Base-by-base conservation (phyloP, 352 stramenopile genomes). In the Albugo laibachii region DNA sequence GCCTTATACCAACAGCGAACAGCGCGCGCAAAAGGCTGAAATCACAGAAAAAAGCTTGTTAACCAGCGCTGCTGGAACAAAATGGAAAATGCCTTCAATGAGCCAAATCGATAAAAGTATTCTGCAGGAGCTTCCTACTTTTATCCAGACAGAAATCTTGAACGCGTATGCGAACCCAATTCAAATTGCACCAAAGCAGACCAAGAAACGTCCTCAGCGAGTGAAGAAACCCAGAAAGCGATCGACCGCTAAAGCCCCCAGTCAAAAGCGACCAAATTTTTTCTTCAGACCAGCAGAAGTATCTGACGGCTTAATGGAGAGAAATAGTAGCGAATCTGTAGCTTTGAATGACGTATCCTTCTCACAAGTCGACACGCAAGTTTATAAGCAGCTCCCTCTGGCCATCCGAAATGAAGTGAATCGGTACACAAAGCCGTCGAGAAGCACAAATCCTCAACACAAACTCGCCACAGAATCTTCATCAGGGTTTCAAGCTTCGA, bases 341-440 rank as follows among this genome's bases (percentile, higher is more conserved):
- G 56, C 66, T 1, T 52, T 88, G 3, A 62, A 88, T 47, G 70
- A 84, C 34, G 74, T 85, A 45, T 62, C 55, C 11, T 62, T 85
- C 50, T 91, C 78, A 3, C 78, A 88, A 62, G 65, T 91, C 2
- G 78, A 91, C 44, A 62, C 63, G 4, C 65, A 83, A 37, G 72
- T 91, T 6, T 85, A 86, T 40, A 47, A 83, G 34, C 65, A 71
- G 14, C 56, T 91, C 5, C 78, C 78, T 4, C 63, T 81, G 10
- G 27, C 50, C 0, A 71, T 91, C 44, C 75, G 67, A 13, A 66
- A 65, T 52, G 78, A 91, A 36, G 77, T 91, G 34, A 62, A 81
- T 47, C 57, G 59, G 19, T 59, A 80, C 47, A 56, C 76, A 0
- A 85, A 82, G 58, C 73, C 65, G 19, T 53, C 24, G 8, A 31